phyloP scores from a whole-genome alignment of 2,329 filamentous ascomycete genomes.

The Alternaria sp. region DNA sequence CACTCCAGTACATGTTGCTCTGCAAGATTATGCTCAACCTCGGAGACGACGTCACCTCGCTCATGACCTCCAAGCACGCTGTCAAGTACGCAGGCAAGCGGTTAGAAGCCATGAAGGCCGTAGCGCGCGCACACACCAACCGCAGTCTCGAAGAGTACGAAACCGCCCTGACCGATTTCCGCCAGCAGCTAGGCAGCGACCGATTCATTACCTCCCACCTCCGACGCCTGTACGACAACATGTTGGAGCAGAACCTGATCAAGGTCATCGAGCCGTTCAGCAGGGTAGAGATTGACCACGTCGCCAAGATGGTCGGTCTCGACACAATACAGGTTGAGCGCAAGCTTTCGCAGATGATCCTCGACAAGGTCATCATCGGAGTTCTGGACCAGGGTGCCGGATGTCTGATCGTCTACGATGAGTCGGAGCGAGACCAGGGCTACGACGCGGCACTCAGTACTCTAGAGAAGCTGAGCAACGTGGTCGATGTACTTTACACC shows the following conservation, averaged over 20 bases:
- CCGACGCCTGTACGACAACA: constrained; percentile 93
- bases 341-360: constrained; percentile 98
- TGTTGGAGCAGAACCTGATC: constrained; percentile 99
- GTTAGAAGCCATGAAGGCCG: constrained; percentile 98
- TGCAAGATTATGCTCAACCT: constrained; percentile 99
- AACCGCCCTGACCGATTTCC: constrained; percentile 85
- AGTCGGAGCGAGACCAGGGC: constrained; percentile 88
- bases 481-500: constrained; percentile 96
- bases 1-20: constrained; percentile 98
- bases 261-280: constrained; percentile 99
- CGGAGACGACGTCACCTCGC: constrained; percentile 91
- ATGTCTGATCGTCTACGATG: constrained; percentile 95
- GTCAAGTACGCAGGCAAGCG: constrained; percentile 95
- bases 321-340: constrained; percentile 97
- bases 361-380: constrained; percentile 98
- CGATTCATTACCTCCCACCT: constrained; percentile 97
- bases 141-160: constrained; percentile 97
- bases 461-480: constrained; percentile 95
- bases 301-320: constrained; percentile 96
- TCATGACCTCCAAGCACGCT: constrained; percentile 96
- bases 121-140: constrained; percentile 93
- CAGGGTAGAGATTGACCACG: constrained; percentile 93
- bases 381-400: constrained; percentile 97
- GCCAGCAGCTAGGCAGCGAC: constrained; percentile 92
- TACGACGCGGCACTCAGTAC: constrained; percentile 95